phyloP scores from a whole-genome alignment of 305 asterid genomes.

The Fraxinus ornus region DNA sequence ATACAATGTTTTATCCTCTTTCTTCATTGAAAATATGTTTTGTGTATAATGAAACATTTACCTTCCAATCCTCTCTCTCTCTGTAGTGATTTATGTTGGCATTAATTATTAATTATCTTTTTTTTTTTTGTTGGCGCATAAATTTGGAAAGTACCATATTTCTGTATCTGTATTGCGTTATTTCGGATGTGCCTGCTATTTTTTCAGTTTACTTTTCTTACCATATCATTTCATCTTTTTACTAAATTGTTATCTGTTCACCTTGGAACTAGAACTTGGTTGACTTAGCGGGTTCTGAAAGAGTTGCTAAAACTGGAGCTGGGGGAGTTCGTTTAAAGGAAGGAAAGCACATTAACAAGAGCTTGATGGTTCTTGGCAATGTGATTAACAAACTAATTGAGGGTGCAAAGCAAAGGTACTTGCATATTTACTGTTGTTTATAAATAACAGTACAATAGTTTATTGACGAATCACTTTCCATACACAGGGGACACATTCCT shows the following conservation, averaged over 20 bases:
- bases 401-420: slow-evolving; percentile 91
- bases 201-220: neutral
- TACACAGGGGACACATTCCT: slow-evolving; percentile 90
- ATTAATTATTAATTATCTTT: neutral
- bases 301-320: slow-evolving; percentile 96
- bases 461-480: slow-evolving; percentile 19
- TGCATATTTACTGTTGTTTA: slow-evolving; percentile 3
- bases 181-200: neutral
- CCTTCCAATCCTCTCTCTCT: neutral
- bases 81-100: neutral
- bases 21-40: neutral
- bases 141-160: neutral
- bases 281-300: slow-evolving; percentile 95
- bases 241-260: slow-evolving; percentile 21
- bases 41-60: neutral
- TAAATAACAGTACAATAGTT: neutral
- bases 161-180: neutral
- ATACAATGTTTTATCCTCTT: neutral
- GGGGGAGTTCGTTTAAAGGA: slow-evolving; percentile 97
- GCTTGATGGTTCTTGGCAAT: slow-evolving; percentile 95
- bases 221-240: slow-evolving; percentile 4
- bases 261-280: slow-evolving; percentile 66
- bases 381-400: slow-evolving; percentile 95
- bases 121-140: neutral
- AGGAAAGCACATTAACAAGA: slow-evolving; percentile 97